A percentile compares a stretch with the other conserved stretches of the same genome.
Evolutionary conservation across 345 rosid genomes (phyloP).

Genomic region (Syzygium aqueum): DNA sequence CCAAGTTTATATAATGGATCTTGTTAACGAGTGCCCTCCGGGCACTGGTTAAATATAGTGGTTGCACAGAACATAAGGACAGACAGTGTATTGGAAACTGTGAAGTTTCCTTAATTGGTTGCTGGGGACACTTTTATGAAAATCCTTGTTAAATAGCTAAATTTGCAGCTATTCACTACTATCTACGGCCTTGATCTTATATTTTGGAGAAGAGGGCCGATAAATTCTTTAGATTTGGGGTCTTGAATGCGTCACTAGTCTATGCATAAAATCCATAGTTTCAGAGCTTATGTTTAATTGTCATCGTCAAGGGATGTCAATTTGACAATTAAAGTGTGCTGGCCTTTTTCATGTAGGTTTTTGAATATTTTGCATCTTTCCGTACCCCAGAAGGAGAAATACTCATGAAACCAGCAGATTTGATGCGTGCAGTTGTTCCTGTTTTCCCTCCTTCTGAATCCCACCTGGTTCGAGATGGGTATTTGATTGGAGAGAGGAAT

Average conservation of each 20-base stretch:
- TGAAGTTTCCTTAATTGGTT: not conserved
- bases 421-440: conserved; percentile 91
- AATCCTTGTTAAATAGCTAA: not conserved
- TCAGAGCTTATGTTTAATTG: not conserved
- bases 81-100: not conserved
- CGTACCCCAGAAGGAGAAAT: conserved; percentile 50
- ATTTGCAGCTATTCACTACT: not conserved
- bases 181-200: not conserved
- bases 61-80: not conserved
- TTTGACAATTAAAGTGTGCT: not conserved
- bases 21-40: not conserved
- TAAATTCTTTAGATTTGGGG: not conserved
- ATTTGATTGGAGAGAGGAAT: conserved; percentile 75
- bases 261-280: not conserved
- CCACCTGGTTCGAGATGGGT: conserved; percentile 75
- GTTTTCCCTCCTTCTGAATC: conserved; percentile 98
- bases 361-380: conserved; percentile 79
- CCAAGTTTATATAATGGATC: not conserved
- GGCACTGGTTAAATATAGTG: not conserved
- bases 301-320: not conserved
- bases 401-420: conserved; percentile 74
- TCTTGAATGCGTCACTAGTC: not conserved
- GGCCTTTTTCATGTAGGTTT: conserved; percentile 34
- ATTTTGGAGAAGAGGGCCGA: not conserved
- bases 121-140: not conserved